These are phyloP conservation scores for Chaetothyriales sp. DNA, from an alignment of 2,329 filamentous ascomycete genomes.

Conservation along the genomic window DNA sequence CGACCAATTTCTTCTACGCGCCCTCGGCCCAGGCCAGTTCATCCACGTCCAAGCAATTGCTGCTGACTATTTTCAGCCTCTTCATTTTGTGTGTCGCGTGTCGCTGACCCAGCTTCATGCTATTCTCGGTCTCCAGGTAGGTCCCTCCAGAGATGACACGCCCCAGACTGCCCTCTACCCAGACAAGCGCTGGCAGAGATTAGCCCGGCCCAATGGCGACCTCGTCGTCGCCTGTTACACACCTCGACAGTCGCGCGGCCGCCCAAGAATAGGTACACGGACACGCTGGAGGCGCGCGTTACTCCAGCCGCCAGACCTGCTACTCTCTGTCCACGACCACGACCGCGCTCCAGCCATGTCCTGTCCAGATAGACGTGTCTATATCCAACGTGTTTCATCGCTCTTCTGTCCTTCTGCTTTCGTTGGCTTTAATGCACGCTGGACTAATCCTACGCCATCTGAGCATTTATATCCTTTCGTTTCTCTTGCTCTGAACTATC, in stretches of 20 bases:
- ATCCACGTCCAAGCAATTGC: not conserved
- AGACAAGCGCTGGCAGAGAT: not conserved
- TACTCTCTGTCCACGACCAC: not conserved
- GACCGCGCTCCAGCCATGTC: not conserved
- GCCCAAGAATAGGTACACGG: not conserved
- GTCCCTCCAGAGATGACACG: not conserved
- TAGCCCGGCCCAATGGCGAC: not conserved
- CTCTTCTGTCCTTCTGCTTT: not conserved
- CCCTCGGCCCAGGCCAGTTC: not conserved
- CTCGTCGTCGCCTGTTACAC: not conserved
- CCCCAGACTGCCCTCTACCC: too few species aligned
- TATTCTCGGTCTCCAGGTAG: not conserved
- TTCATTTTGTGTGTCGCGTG: not conserved
- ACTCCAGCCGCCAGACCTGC: not conserved
- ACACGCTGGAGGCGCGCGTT: not conserved
- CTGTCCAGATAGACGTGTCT: not conserved
- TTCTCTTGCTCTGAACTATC: conserved; percentile 14
- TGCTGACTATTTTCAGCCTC: not conserved
- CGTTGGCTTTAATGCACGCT: not conserved
- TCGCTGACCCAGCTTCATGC: not conserved
- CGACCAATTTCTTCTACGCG: not conserved
- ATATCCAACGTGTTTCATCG: not conserved
- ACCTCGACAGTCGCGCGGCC: not conserved
- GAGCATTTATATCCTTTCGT: conserved; percentile 12
- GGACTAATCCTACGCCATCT: not conserved